Evolutionary conservation across 2,329 filamentous ascomycete species (phyloP).

Genomic region (Bertia moriformis): DNA sequence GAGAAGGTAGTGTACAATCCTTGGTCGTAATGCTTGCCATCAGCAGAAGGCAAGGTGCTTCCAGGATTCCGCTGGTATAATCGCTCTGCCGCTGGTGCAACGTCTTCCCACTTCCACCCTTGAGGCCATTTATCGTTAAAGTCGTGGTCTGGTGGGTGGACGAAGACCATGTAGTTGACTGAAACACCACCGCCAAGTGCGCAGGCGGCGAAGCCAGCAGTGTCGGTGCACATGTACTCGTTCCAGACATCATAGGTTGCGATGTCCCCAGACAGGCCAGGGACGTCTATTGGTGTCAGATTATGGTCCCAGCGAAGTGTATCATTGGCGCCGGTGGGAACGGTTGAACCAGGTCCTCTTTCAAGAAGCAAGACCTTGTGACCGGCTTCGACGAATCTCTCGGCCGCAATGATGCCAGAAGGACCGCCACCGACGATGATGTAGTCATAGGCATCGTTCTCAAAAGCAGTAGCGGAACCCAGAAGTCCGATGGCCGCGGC

Average conservation of each 20-base stretch:
- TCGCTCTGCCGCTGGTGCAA: constrained; percentile 39
- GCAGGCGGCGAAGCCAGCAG: constrained; percentile 61
- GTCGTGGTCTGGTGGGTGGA: constrained; percentile 17
- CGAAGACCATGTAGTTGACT: constrained; percentile 28
- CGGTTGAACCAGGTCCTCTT: constrained; percentile 17
- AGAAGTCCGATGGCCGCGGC: no score
- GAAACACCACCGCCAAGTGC: constrained; percentile 54
- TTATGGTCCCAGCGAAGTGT: constrained; percentile 15
- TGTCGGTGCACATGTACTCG: constrained; percentile 53
- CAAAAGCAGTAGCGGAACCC: constrained; percentile 29
- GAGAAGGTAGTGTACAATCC: constrained; percentile 50
- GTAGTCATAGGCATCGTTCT: constrained; percentile 20
- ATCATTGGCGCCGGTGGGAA: constrained; percentile 13
- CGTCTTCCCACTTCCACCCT: constrained; percentile 55
- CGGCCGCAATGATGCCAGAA: constrained; percentile 17
- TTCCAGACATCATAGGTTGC: constrained; percentile 56
- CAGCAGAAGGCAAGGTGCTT: constrained; percentile 48
- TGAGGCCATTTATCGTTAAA: constrained; percentile 59
- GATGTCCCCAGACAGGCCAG: constrained; percentile 49
- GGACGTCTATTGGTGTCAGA: constrained; percentile 15
- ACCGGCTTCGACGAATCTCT: constrained; percentile 19
- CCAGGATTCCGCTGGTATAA: constrained; percentile 60
- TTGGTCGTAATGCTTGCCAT: constrained; percentile 53
- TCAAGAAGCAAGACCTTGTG: constrained; percentile 20
- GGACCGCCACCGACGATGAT: constrained; percentile 22